Conservation (phyloP, 768 basidiomycete genomes). For the Xerocomus potaroensis region DNA sequence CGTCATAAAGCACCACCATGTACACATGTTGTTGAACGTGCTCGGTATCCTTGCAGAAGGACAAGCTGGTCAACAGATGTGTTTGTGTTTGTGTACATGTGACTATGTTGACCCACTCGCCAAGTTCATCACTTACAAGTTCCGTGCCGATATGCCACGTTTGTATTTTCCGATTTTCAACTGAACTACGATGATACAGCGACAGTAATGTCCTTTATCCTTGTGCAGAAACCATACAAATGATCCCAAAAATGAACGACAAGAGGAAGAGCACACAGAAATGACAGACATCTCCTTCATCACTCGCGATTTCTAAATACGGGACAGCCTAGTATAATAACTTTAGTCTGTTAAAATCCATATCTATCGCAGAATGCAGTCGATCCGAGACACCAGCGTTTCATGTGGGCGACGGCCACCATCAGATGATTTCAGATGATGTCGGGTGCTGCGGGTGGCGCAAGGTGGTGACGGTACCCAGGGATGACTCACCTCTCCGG, state of each 20-base stretch:
- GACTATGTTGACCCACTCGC: background rate
- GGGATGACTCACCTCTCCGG: constrained; percentile 23
- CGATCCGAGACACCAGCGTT: constrained; percentile 8
- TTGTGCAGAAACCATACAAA: constrained; percentile 8
- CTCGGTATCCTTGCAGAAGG: background rate
- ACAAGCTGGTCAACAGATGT: background rate
- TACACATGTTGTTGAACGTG: background rate
- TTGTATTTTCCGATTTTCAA: background rate
- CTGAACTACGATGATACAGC: constrained; percentile 14
- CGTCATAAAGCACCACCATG: background rate
- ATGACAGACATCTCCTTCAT: constrained; percentile 11
- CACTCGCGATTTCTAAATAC: constrained; percentile 2
- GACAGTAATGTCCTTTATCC: background rate
- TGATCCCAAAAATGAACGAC: constrained; percentile 16
- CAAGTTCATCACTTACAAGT: background rate
- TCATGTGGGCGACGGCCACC: constrained; percentile 3
- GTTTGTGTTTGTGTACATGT: background rate
- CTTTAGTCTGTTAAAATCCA: constrained; percentile 22
- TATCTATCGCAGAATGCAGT: constrained; percentile 18
- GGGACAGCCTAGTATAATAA: constrained; percentile 9
- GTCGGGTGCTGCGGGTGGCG: constrained; percentile 6
- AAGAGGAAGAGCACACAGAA: background rate
- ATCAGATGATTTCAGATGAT: constrained; percentile 4
- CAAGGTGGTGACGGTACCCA: background rate
- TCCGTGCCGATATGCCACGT: constrained; percentile 1